Base-by-base conservation (phyloP, 2,329 filamentous ascomycete species). In the Aspergillus novofumigatus region DNA sequence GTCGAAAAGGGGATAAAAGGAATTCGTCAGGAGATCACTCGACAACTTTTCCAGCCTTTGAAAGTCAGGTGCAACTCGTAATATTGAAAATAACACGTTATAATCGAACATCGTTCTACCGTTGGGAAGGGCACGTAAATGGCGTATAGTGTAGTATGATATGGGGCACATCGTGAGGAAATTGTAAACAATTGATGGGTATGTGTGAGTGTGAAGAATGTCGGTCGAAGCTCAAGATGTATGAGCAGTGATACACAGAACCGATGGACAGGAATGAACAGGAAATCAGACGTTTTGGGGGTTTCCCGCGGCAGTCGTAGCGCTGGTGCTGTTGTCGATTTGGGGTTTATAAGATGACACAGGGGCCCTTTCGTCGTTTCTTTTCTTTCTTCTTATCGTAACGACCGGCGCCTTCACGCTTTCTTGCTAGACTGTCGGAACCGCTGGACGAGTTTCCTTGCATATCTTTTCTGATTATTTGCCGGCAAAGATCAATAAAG, bases 401-500 rank as follows among this genome's bases (percentile, higher is more conserved):
- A 47, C 70, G 67, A 50, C 65, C 70, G 2, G 69, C 61, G 20
- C 67, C 65, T 14, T 76, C 73, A 29, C 72, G 68, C 60, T 74
- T 75, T 47, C 72, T 69, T n/a, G 57, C 57, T 5, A 62, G 59
- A 44, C 67, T 61, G 7, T 66, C 67, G 21, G 61, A 65, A 26
- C 71, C 66, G 51, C 65, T 65, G 50, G 71, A 26, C 21, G 44
- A 64, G 47, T 70, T 75, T 11, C 72, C 69, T 56, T 75, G 69
- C 41, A 75, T 65, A 59, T 93, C 89, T 66, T 86, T 89, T 60
- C 86, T 82, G 57, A 94, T 85, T 77, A 95, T 91, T 73, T 94
- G 90, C 59, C 90, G 83, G 69, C 90, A 93, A 55, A 95, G 82
- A 72, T 94, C 90, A 63, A 90, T 78, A 74, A 96, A 96, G 49